Base-by-base conservation (phyloP, 1,284 basidiomycete genomes). In the Rhodotorula mucilaginosa region DNA sequence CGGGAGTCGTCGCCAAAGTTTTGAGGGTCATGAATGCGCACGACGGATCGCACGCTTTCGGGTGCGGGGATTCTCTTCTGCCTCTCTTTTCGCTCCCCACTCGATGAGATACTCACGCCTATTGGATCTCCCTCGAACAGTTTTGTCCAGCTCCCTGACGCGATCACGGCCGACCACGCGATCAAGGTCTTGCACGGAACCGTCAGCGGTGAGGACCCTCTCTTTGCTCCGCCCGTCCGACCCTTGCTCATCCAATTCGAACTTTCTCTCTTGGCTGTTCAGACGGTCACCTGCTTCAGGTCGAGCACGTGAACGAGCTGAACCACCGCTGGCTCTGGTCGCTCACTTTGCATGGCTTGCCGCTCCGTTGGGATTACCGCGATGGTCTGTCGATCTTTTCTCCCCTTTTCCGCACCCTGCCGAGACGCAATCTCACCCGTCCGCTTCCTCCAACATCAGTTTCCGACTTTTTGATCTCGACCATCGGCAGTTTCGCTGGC, bases 381-480 rank as follows among this genome's bases (percentile, higher is more conserved):
- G 60, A 71, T 29, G 70, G 70, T 71, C 6, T 23, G 70, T 46
- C 52, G 4, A n/a, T 13, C 1, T 31, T 6, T 51, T n/a, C 13
- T 46, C 58, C 4, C 5, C 15, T n/a, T 29, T 51, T n/a, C 54
- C 13, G 47, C 10, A 18, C 4, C 39, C n/a, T 31, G n/a, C 18
- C 46, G 15, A 56, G n/a, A 54, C 62, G 16, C n/a, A 18, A 46
- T 18, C 39, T 19, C 21, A 29, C 21, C 56, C 23, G 26, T 23
- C 39, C 31, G n/a, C 2, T 31, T 26, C 18, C 3, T 2, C 2
- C 34, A 4, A 6, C 13, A 0, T 6, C 23, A 49, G 70, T 71
- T 12, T 65, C 63, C 63, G 70, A 71, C 61, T 71, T 71, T 56
- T 57, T 71, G 54, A 71, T 71, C 51, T 62, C 63, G 29, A 68